phyloP scores from a whole-genome alignment of 2,329 filamentous ascomycete species.

The Penicillium italicum region DNA sequence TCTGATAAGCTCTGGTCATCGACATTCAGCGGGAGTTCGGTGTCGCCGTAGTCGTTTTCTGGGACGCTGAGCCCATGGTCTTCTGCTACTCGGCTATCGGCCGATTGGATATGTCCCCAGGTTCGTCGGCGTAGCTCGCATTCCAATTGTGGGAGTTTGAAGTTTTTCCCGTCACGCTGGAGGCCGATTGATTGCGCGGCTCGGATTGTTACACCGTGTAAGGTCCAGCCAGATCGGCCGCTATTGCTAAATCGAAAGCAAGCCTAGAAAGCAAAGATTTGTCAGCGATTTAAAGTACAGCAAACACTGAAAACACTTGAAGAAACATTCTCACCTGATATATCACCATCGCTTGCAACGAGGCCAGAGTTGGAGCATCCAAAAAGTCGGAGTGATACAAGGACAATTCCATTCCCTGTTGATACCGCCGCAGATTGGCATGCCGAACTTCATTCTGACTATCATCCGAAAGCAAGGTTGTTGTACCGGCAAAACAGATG shows the following conservation, averaged over 20 bases:
- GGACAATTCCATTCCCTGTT: constrained; percentile 37
- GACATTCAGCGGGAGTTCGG: constrained; percentile 42
- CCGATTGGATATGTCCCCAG: constrained; percentile 53
- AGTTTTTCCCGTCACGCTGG: constrained; percentile 52
- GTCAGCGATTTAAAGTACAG: background rate
- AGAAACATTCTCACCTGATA: constrained; percentile 33
- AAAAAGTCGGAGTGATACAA: constrained; percentile 42
- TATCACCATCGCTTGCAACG: constrained; percentile 34
- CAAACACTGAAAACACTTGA: too few species aligned
- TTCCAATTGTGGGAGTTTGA: constrained; percentile 50
- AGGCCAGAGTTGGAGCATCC: constrained; percentile 38
- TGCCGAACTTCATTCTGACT: constrained; percentile 10
- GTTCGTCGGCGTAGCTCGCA: constrained; percentile 53
- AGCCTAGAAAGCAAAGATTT: constrained; percentile 8
- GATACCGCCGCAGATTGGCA: constrained; percentile 19
- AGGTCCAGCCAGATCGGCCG: constrained; percentile 42
- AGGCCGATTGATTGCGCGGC: constrained; percentile 51
- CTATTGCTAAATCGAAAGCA: constrained; percentile 23
- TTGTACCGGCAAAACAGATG: constrained; percentile 28
- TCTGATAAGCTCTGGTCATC: constrained; percentile 54
- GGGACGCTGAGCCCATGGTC: constrained; percentile 56
- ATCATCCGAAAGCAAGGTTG: constrained; percentile 18
- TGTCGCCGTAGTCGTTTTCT: constrained; percentile 47
- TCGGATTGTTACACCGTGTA: constrained; percentile 51
- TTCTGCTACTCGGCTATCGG: constrained; percentile 50